Conservation (phyloP, 306 rosid genomes). For the Heteromeles arbutifolia region DNA sequence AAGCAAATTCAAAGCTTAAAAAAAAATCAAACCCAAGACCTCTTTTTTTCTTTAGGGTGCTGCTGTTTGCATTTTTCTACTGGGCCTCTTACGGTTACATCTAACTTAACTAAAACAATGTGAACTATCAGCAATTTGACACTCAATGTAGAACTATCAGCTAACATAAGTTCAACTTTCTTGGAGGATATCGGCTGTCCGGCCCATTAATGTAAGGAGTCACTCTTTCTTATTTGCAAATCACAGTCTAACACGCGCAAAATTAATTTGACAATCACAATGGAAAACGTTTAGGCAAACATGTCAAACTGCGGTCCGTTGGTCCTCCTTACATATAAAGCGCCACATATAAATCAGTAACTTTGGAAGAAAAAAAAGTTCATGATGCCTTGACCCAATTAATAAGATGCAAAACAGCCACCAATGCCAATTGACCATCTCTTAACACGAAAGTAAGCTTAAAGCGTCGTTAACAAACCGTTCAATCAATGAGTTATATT, state of each 20-base stretch:
- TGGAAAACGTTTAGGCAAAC: not conserved
- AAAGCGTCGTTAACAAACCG: slow-evolving; percentile 18
- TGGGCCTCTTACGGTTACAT: too few species aligned
- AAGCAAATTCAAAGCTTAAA: too few species aligned
- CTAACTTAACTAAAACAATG: too few species aligned
- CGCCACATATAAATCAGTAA: too few species aligned
- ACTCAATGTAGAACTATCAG: too few species aligned
- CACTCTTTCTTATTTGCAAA: not conserved
- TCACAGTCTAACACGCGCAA: not conserved
- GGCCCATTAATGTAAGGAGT: too few species aligned
- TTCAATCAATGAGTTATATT: slow-evolving; percentile 15
- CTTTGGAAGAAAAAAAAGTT: not conserved
- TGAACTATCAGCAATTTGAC: too few species aligned
- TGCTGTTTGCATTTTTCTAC: too few species aligned
- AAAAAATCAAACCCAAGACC: too few species aligned
- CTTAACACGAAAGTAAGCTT: slow-evolving; percentile 8
- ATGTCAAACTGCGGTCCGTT: not conserved
- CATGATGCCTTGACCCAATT: not conserved
- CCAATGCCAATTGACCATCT: not conserved
- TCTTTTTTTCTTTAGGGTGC: too few species aligned
- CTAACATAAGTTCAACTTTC: too few species aligned
- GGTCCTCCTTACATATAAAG: too few species aligned
- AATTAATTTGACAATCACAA: not conserved
- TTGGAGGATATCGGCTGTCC: not conserved
- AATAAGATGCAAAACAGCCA: not conserved